Evolutionary conservation across 2,329 filamentous ascomycete genomes (phyloP), one percentile per base, ranked within the genome.

Genomic region (Scorias spongiosa): DNA sequence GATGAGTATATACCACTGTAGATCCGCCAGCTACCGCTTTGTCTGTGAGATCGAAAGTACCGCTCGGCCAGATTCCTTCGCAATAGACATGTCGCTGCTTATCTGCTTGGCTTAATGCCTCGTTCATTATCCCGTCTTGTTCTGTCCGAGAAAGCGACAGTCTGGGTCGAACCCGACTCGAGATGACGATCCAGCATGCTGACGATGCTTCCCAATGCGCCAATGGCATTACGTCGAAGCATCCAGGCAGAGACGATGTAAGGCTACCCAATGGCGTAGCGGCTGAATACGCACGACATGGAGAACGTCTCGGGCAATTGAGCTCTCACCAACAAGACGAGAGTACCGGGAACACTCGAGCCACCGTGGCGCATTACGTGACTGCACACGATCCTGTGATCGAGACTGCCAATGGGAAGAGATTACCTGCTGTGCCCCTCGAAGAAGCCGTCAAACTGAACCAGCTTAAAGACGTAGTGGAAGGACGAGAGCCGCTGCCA

Each of bases 351-450:
- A 66, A 67, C 4, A 69, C 76, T 11, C 66, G 67, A 46, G 79
- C 80, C 1, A 65, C 79, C 41, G 69, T 80, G 55, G 80, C 81
- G 28, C 71, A 62, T 42, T 73, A 72, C 53, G 56, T 74, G 42
- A 88, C 83, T 0, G 73, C 80, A 0, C 75, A 80, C 41, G 82
- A 88, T 57, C 75, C 81, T 0, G 75, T 87, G 12, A 75, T 88
- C 39, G 66, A 79, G 43, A 85, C 81, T 1, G 71, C 72, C 11
- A 74, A 81, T 56, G 81, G 81, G 28, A 70, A 73, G 40, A 68
- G 81, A 34, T 60, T 87, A 5, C 82, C 83, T 0, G 73, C 74
- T 1, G 77, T 87, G 1, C 81, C 82, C 1, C 57, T 85, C 4
- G 67, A 74, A 29, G 82, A 88, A 63, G 81, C 83, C 1, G 68